phyloP scores from a whole-genome alignment of 495 filamentous ascomycete species.

The Penicillium robsamsonii region DNA sequence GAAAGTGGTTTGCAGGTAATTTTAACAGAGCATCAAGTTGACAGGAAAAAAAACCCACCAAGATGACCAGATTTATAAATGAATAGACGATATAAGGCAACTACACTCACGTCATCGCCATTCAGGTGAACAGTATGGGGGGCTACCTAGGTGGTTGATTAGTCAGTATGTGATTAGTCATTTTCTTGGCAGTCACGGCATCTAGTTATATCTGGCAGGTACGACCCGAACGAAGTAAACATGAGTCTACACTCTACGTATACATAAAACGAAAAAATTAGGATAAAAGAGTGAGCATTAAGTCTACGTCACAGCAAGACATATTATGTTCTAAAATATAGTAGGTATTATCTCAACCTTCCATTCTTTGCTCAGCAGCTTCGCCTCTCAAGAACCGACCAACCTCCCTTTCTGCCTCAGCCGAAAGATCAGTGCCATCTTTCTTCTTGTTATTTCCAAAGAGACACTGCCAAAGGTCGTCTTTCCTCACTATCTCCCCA shows the following conservation, averaged over 20 bases:
- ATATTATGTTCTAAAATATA: not conserved
- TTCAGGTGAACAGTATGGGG: slow-evolving; percentile 9
- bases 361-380: slow-evolving; percentile 44
- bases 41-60: not conserved
- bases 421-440: slow-evolving; percentile 15
- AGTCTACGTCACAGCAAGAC: not conserved
- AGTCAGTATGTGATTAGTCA: slow-evolving; percentile 2
- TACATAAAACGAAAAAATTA: not conserved
- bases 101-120: slow-evolving; percentile 25
- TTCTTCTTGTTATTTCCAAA: slow-evolving; percentile 56
- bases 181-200: not conserved
- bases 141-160: slow-evolving; percentile 9
- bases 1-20: slow-evolving; percentile 4
- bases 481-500: slow-evolving; percentile 77
- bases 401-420: slow-evolving; percentile 40
- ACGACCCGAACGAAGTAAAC: not conserved
- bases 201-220: not conserved
- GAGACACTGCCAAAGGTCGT: slow-evolving; percentile 87
- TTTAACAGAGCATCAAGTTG: slow-evolving; percentile 4
- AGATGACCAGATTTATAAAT: not conserved
- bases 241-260: not conserved
- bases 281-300: not conserved
- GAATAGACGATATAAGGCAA: slow-evolving; percentile 17
- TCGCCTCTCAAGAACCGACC: slow-evolving; percentile 46
- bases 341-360: not conserved